Conservation (phyloP, 495 filamentous ascomycete genomes). For the Glonium stellatum region DNA sequence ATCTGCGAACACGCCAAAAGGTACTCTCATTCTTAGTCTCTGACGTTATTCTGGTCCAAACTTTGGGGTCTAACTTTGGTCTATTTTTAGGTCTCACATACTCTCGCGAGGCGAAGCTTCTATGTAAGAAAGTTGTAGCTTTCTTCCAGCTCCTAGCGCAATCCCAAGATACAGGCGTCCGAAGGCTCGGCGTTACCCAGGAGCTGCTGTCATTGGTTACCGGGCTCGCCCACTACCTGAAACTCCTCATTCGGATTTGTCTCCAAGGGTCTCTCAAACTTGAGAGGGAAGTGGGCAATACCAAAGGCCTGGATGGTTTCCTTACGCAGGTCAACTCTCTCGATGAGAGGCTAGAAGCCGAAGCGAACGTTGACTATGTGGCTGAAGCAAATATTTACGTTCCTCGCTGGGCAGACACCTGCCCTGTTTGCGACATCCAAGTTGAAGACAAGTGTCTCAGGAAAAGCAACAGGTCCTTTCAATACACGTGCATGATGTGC, state of each 20-base stretch:
- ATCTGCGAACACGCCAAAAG: constrained; percentile 62
- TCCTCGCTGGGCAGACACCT: constrained; percentile 70
- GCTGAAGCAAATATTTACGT: constrained; percentile 65
- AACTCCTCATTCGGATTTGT: constrained; percentile 94
- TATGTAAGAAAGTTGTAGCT: constrained; percentile 98
- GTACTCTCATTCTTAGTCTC: constrained; percentile 35
- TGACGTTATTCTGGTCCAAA: constrained; percentile 10
- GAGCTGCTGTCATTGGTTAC: constrained; percentile 93
- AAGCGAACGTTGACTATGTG: constrained; percentile 60
- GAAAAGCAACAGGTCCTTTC: constrained; percentile 69
- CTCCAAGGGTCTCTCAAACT: constrained; percentile 87
- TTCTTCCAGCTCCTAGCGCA: constrained; percentile 94
- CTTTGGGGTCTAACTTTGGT: constrained; percentile 23
- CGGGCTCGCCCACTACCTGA: constrained; percentile 94
- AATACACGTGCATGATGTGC: constrained; percentile 72
- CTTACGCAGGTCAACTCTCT: constrained; percentile 60
- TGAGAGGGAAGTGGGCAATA: constrained; percentile 69
- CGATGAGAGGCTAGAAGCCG: constrained; percentile 34
- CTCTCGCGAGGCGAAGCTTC: constrained; percentile 87
- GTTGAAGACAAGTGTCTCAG: constrained; percentile 90
- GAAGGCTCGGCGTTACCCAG: constrained; percentile 91
- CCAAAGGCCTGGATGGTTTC: constrained; percentile 71
- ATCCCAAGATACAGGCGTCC: constrained; percentile 79
- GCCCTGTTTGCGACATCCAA: constrained; percentile 68
- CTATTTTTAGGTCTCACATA: constrained; percentile 68